Percentiles rank a stretch among this genome's conserved stretches.
phyloP scores from a whole-genome alignment of 257 asterid genomes.

The Scutellaria barbata region DNA sequence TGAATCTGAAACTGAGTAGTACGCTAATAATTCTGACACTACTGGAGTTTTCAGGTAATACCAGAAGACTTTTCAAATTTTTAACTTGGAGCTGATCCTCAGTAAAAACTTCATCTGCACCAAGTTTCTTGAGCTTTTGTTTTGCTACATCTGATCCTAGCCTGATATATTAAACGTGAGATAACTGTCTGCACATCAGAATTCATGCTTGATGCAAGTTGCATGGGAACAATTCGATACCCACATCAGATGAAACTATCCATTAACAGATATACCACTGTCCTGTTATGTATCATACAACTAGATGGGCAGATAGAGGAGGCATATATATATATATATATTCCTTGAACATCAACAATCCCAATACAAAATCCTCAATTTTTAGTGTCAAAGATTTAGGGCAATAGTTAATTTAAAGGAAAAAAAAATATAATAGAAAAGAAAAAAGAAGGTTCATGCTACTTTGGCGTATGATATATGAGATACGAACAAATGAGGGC shows the following conservation, averaged over 20 bases:
- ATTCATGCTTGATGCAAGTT: slow-evolving; percentile 23
- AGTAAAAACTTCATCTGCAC: slow-evolving; percentile 85
- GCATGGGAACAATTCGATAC: not conserved
- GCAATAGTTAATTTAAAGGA: not conserved
- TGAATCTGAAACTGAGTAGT: not conserved
- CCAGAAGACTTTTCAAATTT: slow-evolving; percentile 81
- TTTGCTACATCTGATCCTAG: slow-evolving; percentile 85
- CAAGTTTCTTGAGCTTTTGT: slow-evolving; percentile 78
- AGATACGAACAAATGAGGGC: slow-evolving; percentile 6
- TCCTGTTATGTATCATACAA: slow-evolving; percentile 11
- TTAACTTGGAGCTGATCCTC: slow-evolving; percentile 84
- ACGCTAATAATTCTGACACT: not conserved
- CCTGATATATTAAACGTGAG: slow-evolving; percentile 55
- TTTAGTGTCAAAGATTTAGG: not conserved
- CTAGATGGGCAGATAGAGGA: slow-evolving; percentile 22
- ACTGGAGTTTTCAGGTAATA: slow-evolving; percentile 41
- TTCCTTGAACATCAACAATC: slow-evolving; percentile 2
- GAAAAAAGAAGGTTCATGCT: not conserved
- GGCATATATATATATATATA: not conserved
- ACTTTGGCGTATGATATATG: slow-evolving; percentile 16
- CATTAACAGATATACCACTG: slow-evolving; percentile 8
- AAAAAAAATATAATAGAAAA: not conserved
- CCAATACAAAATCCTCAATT: slow-evolving; percentile 7
- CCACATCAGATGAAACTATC: slow-evolving; percentile 12
- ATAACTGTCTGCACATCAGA: slow-evolving; percentile 17